A percentile compares a stretch with the other conserved stretches of the same genome.
phyloP scores from a whole-genome alignment of 345 rosid genomes.

The Syzygium aqueum region DNA sequence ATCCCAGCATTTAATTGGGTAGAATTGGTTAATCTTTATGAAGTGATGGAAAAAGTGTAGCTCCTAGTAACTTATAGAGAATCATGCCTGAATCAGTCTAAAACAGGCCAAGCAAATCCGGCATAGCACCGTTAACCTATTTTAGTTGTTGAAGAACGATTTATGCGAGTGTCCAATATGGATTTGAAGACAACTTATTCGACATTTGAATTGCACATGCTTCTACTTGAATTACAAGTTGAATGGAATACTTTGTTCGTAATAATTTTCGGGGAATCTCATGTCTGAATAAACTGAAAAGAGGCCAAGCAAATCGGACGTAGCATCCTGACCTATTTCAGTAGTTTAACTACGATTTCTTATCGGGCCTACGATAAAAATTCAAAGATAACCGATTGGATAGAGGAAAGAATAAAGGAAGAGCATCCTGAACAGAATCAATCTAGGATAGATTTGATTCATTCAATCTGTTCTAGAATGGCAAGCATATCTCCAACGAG shows the following conservation, averaged over 20 bases:
- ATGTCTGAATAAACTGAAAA: too few species aligned
- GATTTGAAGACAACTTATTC: not conserved
- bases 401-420: too few species aligned
- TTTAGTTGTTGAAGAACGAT: not conserved
- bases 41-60: not conserved
- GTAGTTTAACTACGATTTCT: too few species aligned
- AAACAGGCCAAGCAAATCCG: not conserved
- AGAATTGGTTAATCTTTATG: not conserved
- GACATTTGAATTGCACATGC: accelerated
- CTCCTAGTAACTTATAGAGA: not conserved
- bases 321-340: too few species aligned
- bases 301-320: too few species aligned
- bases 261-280: too few species aligned
- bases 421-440: too few species aligned
- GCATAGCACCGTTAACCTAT: not conserved
- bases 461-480: too few species aligned
- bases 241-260: not conserved
- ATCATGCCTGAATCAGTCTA: not conserved
- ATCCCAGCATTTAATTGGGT: not conserved
- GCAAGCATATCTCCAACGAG: too few species aligned
- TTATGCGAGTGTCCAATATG: accelerated
- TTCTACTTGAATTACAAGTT: not conserved
- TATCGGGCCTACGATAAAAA: too few species aligned
- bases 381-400: too few species aligned
- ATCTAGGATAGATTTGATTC: too few species aligned